Percentiles rank a stretch among this genome's conserved stretches.
Conservation (phyloP, 345 rosid genomes). For the Hirschfeldia incana region DNA sequence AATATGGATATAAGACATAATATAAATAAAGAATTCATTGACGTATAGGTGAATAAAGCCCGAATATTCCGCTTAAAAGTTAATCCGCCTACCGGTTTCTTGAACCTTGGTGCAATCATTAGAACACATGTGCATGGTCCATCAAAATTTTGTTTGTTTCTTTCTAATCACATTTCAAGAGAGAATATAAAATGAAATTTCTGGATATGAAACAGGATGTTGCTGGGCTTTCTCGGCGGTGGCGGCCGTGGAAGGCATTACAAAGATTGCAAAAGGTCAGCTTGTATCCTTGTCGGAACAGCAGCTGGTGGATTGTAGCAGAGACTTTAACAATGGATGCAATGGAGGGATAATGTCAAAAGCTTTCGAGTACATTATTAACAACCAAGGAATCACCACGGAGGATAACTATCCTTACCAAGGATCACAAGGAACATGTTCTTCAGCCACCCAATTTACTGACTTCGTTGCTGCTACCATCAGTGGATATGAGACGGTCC, state of each 20-base stretch:
- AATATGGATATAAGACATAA: too few relatives aligned
- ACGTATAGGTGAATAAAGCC: background rate
- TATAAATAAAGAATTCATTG: background rate
- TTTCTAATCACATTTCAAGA: background rate
- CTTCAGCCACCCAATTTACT: slow-evolving; percentile 32
- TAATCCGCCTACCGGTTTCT: background rate
- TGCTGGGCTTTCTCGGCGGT: background rate
- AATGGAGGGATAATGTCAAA: background rate
- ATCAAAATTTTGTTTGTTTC: background rate
- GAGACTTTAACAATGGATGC: background rate
- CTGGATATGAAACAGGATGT: background rate
- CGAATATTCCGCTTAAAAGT: background rate
- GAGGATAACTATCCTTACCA: background rate
- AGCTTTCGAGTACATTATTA: background rate
- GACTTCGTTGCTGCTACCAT: slow-evolving; percentile 10
- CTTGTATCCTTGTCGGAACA: background rate
- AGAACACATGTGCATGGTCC: background rate
- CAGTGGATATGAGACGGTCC: slow-evolving; percentile 28
- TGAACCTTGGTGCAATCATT: background rate
- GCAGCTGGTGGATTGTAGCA: background rate
- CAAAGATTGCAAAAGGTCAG: background rate
- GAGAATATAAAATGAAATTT: background rate
- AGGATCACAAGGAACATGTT: slow-evolving; percentile 28
- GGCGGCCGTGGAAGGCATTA: background rate
- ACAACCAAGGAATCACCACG: background rate